A percentile compares a stretch with the other conserved stretches of the same genome.
Conservation (phyloP, 164 flowering plant genomes). For the Chimonanthus praecox region DNA sequence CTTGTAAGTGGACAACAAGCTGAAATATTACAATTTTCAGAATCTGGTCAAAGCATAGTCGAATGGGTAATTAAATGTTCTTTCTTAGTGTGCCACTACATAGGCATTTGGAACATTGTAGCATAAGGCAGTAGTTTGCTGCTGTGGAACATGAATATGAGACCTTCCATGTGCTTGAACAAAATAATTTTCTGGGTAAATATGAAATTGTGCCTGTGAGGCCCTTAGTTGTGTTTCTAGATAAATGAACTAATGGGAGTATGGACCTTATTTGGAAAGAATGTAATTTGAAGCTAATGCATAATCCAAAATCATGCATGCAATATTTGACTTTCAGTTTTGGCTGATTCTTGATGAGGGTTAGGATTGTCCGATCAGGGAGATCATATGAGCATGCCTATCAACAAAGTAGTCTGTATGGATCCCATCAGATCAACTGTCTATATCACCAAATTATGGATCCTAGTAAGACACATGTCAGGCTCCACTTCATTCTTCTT, state of each 20-base stretch:
- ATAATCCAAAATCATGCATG: background rate
- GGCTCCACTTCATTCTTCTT: background rate
- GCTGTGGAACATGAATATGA: background rate
- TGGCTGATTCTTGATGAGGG: too few species aligned
- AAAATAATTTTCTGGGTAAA: too few species aligned
- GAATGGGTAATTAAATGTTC: conserved; percentile 56
- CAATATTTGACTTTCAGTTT: background rate
- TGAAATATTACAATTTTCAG: conserved; percentile 27
- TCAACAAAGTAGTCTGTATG: too few species aligned
- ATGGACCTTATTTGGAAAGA: background rate
- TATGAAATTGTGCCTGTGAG: background rate
- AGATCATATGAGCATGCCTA: background rate
- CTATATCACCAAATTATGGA: background rate
- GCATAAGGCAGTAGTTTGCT: background rate
- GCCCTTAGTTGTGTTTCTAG: background rate
- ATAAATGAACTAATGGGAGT: background rate
- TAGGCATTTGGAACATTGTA: background rate
- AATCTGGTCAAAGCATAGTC: conserved; percentile 35
- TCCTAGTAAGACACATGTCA: background rate
- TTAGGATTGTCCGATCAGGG: background rate
- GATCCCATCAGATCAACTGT: background rate
- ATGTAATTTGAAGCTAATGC: too few species aligned
- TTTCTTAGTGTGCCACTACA: background rate
- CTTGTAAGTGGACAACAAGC: conserved; percentile 78
- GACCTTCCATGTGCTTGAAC: background rate